Evolutionary conservation across 1,284 basidiomycete species (phyloP).

Genomic region (Papiliotrema flavescens): DNA sequence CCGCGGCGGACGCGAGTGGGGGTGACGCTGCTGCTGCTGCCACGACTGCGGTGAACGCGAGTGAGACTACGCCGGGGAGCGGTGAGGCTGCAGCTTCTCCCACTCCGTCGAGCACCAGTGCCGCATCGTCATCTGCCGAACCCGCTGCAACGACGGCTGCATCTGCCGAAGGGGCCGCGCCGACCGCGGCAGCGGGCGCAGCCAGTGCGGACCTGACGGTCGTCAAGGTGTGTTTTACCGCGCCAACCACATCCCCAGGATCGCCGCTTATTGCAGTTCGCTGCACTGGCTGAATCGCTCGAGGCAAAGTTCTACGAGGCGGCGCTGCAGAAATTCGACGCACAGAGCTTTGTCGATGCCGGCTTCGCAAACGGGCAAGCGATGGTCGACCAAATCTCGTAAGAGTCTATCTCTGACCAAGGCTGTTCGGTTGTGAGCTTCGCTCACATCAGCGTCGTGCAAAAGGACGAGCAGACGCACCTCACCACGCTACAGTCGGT

Average conservation of each 20-base stretch:
- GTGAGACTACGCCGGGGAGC: too few relatives aligned
- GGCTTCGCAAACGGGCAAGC: conserved; percentile 61
- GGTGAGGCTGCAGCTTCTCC: too few relatives aligned
- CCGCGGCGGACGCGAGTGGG: neutral
- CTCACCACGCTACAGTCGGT: conserved; percentile 34
- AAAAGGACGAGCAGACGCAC: conserved; percentile 63
- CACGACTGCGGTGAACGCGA: neutral
- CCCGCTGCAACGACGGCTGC: neutral
- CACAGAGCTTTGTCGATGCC: conserved; percentile 61
- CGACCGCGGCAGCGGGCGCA: neutral
- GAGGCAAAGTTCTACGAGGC: conserved; percentile 67
- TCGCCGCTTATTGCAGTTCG: conserved; percentile 53
- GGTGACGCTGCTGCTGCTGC: neutral
- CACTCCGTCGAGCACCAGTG: neutral
- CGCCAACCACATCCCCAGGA: neutral
- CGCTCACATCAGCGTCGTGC: conserved; percentile 53
- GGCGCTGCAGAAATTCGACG: conserved; percentile 63
- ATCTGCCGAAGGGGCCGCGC: neutral
- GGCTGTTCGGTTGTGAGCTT: neutral
- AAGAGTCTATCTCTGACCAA: conserved; percentile 8
- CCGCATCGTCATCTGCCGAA: neutral
- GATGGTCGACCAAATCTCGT: conserved; percentile 60
- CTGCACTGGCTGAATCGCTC: conserved; percentile 67
- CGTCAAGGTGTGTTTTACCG: conserved; percentile 4
- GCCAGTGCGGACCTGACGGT: neutral